A percentile compares a stretch with the other conserved stretches of the same genome.
Evolutionary conservation across 441 rosid genomes (phyloP).

Genomic region (Geranium incanum): DNA sequence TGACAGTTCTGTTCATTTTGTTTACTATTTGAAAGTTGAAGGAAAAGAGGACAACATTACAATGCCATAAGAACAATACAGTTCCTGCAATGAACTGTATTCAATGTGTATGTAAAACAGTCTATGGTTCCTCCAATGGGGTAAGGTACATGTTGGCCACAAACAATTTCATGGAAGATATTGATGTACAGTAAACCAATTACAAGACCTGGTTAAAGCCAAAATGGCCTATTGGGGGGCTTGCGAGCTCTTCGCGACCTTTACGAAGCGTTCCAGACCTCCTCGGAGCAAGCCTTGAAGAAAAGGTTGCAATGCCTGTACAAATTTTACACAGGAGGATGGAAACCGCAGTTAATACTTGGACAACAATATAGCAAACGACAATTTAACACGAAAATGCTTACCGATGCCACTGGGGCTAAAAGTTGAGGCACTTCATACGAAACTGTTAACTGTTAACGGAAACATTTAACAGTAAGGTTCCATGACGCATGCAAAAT

Average conservation of each 20-base stretch:
- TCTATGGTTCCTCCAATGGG: too few species aligned
- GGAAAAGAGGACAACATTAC: too few species aligned
- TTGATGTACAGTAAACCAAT: too few species aligned
- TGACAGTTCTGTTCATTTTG: too few species aligned
- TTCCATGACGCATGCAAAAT: neutral
- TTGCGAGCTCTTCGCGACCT: conserved; percentile 38
- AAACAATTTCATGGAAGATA: too few species aligned
- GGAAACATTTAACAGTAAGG: conserved; percentile 14
- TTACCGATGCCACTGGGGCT: conserved; percentile 71
- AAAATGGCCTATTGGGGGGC: neutral
- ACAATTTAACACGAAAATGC: conserved; percentile 18
- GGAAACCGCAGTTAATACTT: conserved; percentile 7
- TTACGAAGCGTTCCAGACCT: conserved; percentile 65
- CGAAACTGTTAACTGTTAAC: conserved; percentile 75
- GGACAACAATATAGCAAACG: neutral
- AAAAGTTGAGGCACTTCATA: conserved; percentile 82
- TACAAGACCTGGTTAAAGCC: too few species aligned
- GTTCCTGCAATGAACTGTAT: too few species aligned
- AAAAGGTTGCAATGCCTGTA: conserved; percentile 73
- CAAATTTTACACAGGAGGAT: neutral
- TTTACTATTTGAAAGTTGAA: too few species aligned
- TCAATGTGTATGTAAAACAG: too few species aligned
- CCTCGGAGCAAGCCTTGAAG: conserved; percentile 55
- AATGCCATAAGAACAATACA: too few species aligned
- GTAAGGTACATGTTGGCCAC: too few species aligned